phyloP scores from a whole-genome alignment of 1,284 basidiomycete genomes.

The Heliocybe sulcata region DNA sequence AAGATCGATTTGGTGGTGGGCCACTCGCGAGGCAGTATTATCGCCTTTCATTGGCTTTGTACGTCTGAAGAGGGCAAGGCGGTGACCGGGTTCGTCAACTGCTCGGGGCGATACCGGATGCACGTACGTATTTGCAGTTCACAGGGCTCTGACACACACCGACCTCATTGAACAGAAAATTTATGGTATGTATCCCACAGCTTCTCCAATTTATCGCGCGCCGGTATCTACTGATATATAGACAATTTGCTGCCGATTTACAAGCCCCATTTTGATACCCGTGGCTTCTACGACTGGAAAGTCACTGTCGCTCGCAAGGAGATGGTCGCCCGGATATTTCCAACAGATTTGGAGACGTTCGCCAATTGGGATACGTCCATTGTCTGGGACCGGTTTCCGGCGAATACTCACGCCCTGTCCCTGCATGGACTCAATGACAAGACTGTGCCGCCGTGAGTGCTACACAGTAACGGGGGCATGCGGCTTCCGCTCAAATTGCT shows the following conservation, averaged over 20 bases:
- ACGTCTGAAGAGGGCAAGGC: slow-evolving; percentile 45
- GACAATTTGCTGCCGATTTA: slow-evolving; percentile 18
- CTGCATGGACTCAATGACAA: slow-evolving; percentile 61
- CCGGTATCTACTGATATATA: slow-evolving; percentile 1
- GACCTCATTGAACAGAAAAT: slow-evolving; percentile 30
- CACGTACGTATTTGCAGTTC: slow-evolving; percentile 34
- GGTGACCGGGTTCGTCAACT: slow-evolving; percentile 58
- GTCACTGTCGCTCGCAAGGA: slow-evolving; percentile 54
- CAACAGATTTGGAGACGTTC: slow-evolving; percentile 52
- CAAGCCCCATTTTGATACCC: slow-evolving; percentile 38
- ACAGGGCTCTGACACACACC: neutral
- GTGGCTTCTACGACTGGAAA: slow-evolving; percentile 53
- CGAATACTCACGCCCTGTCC: slow-evolving; percentile 51
- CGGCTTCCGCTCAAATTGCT: neutral
- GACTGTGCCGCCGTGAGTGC: slow-evolving; percentile 58
- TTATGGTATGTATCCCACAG: slow-evolving; percentile 25
- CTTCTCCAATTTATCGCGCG: slow-evolving; percentile 1
- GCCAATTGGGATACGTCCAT: slow-evolving; percentile 53
- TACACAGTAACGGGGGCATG: neutral
- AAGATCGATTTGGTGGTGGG: slow-evolving; percentile 59
- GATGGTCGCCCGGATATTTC: slow-evolving; percentile 42
- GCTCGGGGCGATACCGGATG: slow-evolving; percentile 72
- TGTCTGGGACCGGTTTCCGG: slow-evolving; percentile 60
- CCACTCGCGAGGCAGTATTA: slow-evolving; percentile 69
- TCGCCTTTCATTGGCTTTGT: slow-evolving; percentile 59